A percentile compares a stretch with the other conserved stretches of the same genome.
Conservation (phyloP, 805 yeast species). For the Cyberlindnera xylosilytica region DNA sequence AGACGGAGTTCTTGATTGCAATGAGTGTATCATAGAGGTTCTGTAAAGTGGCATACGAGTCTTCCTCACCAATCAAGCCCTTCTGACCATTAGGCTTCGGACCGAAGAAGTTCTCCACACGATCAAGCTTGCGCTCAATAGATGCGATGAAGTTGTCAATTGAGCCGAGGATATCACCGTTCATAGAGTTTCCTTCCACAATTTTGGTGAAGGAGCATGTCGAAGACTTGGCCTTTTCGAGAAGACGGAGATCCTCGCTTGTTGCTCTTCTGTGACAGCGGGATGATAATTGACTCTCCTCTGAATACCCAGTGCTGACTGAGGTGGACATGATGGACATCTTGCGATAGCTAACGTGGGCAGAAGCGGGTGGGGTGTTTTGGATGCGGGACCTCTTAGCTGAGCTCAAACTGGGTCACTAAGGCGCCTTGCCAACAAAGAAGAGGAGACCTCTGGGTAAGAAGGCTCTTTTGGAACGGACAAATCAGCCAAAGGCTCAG, state of each 20-base stretch:
- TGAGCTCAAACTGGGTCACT: too few species aligned
- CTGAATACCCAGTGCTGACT: not conserved
- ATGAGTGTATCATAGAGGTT: slow-evolving; percentile 28
- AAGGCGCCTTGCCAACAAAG: too few species aligned
- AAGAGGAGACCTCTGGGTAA: too few species aligned
- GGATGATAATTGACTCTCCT: not conserved
- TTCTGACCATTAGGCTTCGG: slow-evolving; percentile 7
- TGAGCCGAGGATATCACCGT: slow-evolving; percentile 21
- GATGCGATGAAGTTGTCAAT: slow-evolving; percentile 26
- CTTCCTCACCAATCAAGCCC: slow-evolving; percentile 7
- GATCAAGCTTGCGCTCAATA: slow-evolving; percentile 26
- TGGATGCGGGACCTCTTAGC: too few species aligned
- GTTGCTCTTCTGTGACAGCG: slow-evolving; percentile 1
- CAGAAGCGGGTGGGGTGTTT: not conserved
- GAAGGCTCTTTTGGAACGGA: too few species aligned
- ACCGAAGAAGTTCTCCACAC: slow-evolving; percentile 23
- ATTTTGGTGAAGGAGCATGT: slow-evolving; percentile 25
- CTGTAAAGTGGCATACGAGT: slow-evolving; percentile 21
- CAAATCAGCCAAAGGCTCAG: too few species aligned
- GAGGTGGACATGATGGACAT: not conserved
- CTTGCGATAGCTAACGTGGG: not conserved
- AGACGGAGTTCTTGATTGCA: slow-evolving; percentile 26
- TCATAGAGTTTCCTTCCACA: slow-evolving; percentile 24
- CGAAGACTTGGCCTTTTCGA: slow-evolving; percentile 25
- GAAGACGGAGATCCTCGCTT: slow-evolving; percentile 23